A percentile compares a stretch with the other conserved stretches of the same genome.
These are phyloP conservation scores for Liriodendron chinense DNA, from an alignment of 164 flowering plant species.

Conservation along the genomic window DNA sequence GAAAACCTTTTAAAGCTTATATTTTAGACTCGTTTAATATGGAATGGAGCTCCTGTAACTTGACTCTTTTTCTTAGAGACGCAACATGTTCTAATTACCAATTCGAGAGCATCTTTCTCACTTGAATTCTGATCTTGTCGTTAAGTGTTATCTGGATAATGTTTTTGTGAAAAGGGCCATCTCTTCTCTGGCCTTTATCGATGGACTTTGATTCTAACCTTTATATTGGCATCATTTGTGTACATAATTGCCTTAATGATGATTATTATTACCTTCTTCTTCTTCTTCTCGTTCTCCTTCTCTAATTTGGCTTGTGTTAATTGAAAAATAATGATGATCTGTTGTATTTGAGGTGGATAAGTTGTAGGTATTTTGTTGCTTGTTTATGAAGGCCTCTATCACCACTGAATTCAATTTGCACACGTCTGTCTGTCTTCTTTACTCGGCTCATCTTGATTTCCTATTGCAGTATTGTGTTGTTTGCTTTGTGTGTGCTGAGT, in stretches of 20 bases:
- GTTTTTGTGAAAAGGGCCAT: neutral
- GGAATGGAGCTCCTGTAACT: conserved; percentile 39
- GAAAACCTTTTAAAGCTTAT: conserved; percentile 30
- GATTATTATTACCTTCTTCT: neutral
- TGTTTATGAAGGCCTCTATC: neutral
- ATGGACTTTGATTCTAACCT: neutral
- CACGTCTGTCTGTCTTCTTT: too few species aligned
- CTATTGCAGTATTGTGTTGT: neutral
- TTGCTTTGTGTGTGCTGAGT: neutral
- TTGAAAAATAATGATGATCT: neutral
- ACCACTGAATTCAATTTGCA: too few species aligned
- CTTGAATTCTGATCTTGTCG: conserved; percentile 9
- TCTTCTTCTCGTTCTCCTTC: neutral
- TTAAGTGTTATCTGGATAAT: neutral
- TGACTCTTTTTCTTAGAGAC: conserved; percentile 23
- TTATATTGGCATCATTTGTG: neutral
- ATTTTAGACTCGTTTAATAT: conserved; percentile 27
- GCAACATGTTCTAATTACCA: conserved; percentile 13
- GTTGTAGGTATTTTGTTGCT: neutral
- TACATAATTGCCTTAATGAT: neutral
- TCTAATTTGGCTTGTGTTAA: neutral
- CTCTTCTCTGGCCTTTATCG: neutral
- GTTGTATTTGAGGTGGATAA: neutral
- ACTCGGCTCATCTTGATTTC: neutral
- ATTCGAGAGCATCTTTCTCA: conserved; percentile 1